These are phyloP conservation scores for Marvania coccoides DNA, from an alignment of 139 green algal genomes.

Conservation along the genomic window DNA sequence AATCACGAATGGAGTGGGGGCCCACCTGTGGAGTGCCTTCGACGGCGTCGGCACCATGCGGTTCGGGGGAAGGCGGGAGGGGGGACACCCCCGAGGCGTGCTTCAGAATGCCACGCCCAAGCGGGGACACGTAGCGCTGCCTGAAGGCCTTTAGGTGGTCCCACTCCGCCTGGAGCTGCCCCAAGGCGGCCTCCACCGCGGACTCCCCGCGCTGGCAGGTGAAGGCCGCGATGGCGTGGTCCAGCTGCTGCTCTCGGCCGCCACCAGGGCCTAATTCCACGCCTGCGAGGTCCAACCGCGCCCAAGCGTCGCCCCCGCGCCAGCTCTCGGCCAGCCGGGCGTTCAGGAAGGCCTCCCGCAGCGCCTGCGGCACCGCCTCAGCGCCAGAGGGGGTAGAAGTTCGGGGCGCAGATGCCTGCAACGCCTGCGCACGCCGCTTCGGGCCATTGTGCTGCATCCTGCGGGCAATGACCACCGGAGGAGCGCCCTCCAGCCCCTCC, in stretches of 20 bases:
- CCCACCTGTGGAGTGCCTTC: no score
- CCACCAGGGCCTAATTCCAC: constrained; percentile 1
- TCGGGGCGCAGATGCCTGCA: not conserved
- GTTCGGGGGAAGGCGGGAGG: not conserved
- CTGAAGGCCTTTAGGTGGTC: constrained; percentile 23
- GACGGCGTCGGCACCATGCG: not conserved
- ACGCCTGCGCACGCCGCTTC: not conserved
- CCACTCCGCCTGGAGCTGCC: constrained; percentile 26
- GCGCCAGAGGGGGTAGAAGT: not conserved
- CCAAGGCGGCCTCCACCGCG: not conserved
- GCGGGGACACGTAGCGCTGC: not conserved
- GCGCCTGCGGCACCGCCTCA: constrained; percentile 5
- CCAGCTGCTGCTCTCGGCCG: not conserved
- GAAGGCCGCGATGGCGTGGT: not conserved
- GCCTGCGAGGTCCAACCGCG: constrained; percentile 19
- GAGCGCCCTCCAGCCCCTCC: not conserved
- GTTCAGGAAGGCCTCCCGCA: constrained; percentile 29
- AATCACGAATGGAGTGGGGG: no score
- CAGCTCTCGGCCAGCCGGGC: constrained; percentile 13
- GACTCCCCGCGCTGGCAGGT: not conserved
- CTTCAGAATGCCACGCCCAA: constrained; percentile 17
- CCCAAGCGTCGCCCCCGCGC: constrained; percentile 22
- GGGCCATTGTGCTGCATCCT: not conserved
- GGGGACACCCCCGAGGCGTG: not conserved
- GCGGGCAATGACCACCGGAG: not conserved